phyloP scores from a whole-genome alignment of 345 rosid species.

The Eucalyptus sp. region DNA sequence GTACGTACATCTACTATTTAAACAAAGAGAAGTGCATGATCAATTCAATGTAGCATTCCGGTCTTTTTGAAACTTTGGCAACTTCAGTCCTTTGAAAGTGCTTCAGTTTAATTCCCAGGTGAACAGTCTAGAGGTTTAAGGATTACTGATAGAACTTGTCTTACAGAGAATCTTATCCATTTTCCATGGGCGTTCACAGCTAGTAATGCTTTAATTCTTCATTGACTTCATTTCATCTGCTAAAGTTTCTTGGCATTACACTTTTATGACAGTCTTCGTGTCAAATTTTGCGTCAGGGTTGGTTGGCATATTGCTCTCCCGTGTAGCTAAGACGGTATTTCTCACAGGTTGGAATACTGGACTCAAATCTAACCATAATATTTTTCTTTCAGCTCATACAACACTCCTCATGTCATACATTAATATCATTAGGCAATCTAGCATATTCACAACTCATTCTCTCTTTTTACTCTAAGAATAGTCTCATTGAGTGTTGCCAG shows the following conservation, averaged over 20 bases:
- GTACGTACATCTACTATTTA: fast-evolving
- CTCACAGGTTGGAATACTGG: conserved; percentile 41
- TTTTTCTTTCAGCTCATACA: background rate
- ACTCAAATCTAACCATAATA: background rate
- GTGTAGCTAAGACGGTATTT: conserved; percentile 53
- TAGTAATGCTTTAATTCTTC: background rate
- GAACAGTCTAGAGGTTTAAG: background rate
- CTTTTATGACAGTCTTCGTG: conserved; percentile 2
- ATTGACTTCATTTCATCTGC: background rate
- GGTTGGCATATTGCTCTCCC: conserved; percentile 64
- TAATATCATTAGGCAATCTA: background rate
- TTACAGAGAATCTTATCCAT: background rate
- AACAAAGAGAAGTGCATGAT: background rate
- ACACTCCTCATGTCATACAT: background rate
- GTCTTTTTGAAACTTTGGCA: background rate
- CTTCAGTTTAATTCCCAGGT: background rate
- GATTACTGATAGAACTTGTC: background rate
- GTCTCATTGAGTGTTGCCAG: conserved; percentile 11
- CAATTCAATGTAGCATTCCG: background rate
- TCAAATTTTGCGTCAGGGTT: conserved; percentile 36
- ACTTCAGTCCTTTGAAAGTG: background rate
- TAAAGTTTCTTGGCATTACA: background rate
- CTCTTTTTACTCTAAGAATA: background rate
- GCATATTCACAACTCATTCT: background rate
- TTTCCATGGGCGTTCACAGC: background rate